A percentile compares a stretch with the other conserved stretches of the same genome.
Conservation (phyloP, 352 stramenopile species). For the Pythium diclinum region DNA sequence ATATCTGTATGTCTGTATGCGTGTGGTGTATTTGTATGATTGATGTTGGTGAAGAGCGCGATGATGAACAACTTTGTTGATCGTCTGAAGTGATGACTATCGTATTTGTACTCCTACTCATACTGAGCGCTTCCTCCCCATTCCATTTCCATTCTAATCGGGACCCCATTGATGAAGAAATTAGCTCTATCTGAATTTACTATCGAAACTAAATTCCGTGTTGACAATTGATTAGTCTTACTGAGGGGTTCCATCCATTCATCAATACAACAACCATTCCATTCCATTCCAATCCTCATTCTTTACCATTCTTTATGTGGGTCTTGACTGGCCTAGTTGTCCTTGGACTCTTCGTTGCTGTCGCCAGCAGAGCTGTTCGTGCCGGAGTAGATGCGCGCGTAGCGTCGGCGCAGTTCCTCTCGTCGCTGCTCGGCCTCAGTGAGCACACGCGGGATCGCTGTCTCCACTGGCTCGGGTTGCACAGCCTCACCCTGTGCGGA, state of each 20-base stretch:
- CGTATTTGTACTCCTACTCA: conserved; percentile 38
- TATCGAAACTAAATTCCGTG: conserved; percentile 51
- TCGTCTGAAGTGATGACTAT: conserved; percentile 33
- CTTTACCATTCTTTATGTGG: neutral
- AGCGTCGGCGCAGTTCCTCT: conserved; percentile 33
- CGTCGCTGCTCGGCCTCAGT: conserved; percentile 32
- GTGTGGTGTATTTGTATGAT: conserved; percentile 13
- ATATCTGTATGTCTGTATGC: conserved; percentile 12
- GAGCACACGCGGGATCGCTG: conserved; percentile 23
- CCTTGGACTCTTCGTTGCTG: conserved; percentile 10
- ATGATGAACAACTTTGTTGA: conserved; percentile 36
- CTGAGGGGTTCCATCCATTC: conserved; percentile 20
- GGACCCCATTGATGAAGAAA: conserved; percentile 79
- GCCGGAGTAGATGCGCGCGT: conserved; percentile 31
- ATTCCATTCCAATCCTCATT: conserved; percentile 3
- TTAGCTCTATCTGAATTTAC: conserved; percentile 89
- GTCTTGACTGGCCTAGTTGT: neutral
- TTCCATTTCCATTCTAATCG: neutral
- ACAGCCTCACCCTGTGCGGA: neutral
- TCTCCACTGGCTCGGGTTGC: conserved; percentile 16
- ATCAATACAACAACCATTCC: neutral
- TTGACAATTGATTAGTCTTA: conserved; percentile 28
- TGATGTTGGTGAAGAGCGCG: conserved; percentile 16
- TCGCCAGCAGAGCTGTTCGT: conserved; percentile 6
- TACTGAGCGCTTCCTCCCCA: conserved; percentile 24